These are phyloP conservation scores for Pilatotrama ljubarskyi DNA, from an alignment of 768 basidiomycete genomes.

Conservation along the genomic window DNA sequence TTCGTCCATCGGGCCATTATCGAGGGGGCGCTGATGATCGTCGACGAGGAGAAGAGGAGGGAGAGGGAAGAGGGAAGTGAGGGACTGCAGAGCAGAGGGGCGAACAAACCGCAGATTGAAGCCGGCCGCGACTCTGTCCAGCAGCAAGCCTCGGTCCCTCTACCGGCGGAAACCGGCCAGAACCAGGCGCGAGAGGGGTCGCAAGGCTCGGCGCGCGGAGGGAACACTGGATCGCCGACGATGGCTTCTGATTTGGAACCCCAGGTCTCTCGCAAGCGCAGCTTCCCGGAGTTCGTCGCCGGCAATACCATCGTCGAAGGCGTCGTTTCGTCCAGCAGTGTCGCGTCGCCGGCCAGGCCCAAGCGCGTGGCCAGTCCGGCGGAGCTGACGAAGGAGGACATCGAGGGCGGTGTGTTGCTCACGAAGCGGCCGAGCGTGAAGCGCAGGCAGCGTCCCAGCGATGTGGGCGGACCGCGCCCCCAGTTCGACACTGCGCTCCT, in stretches of 20 bases:
- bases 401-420: constrained; percentile 52
- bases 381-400: constrained; percentile 63
- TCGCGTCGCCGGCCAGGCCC: constrained; percentile 35
- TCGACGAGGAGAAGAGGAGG: constrained; percentile 65
- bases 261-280: constrained; percentile 17
- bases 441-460: constrained; percentile 37
- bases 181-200: not conserved
- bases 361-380: constrained; percentile 75
- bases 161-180: constrained; percentile 16
- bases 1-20: constrained; percentile 88
- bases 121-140: constrained; percentile 11
- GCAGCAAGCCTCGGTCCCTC: constrained; percentile 10
- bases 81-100: constrained; percentile 5
- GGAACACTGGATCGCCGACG: constrained; percentile 15
- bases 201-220: not conserved
- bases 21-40: constrained; percentile 74
- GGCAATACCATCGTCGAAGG: constrained; percentile 14
- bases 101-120: constrained; percentile 25
- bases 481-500: constrained; percentile 2
- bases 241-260: not conserved
- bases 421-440: constrained; percentile 72
- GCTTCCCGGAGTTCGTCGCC: constrained; percentile 18
- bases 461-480: constrained; percentile 12
- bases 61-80: constrained; percentile 29
- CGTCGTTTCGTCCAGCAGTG: constrained; percentile 4